Evolutionary conservation across 2,329 filamentous ascomycete species (phyloP).

Genomic region (Colletotrichum musae): DNA sequence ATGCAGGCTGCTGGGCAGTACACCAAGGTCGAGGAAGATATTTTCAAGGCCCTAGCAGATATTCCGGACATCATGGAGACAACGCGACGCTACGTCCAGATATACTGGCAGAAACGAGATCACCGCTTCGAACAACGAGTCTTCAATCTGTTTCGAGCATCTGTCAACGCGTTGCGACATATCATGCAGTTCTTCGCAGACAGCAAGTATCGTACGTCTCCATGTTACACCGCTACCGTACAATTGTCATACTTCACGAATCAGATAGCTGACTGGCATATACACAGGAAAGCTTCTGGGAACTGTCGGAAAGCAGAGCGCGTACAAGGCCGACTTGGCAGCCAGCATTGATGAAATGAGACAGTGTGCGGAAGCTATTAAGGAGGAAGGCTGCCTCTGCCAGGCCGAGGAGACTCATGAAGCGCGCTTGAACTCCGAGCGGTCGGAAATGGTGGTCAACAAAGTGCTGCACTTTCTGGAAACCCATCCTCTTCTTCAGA

Average conservation of each 20-base stretch:
- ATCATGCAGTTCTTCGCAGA: conserved; percentile 41
- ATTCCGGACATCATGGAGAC: conserved; percentile 35
- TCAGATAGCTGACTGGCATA: neutral
- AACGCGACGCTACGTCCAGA: conserved; percentile 31
- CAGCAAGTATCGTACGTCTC: conserved; percentile 2
- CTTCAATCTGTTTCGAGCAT: conserved; percentile 33
- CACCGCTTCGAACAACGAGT: conserved; percentile 33
- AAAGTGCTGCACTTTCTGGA: neutral
- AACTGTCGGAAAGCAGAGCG: conserved; percentile 10
- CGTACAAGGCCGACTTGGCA: conserved; percentile 22
- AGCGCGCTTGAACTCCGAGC: neutral
- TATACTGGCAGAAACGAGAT: conserved; percentile 29
- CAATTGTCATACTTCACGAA: neutral
- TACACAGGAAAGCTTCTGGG: conserved; percentile 20
- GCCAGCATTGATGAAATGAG: conserved; percentile 24
- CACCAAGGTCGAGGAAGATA: conserved; percentile 4
- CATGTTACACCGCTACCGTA: neutral
- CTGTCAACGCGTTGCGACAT: conserved; percentile 25
- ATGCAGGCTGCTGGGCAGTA: conserved; percentile 6
- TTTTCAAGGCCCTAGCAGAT: conserved; percentile 29
- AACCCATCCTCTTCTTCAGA: neutral
- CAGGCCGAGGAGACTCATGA: conserved; percentile 1
- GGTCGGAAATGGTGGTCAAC: neutral
- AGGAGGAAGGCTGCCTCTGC: conserved; percentile 14
- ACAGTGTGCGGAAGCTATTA: conserved; percentile 8